Percentiles rank a stretch among this genome's conserved stretches.
Conservation (phyloP, 176 grass and related monocot species). For the Pontederia paniculata region DNA sequence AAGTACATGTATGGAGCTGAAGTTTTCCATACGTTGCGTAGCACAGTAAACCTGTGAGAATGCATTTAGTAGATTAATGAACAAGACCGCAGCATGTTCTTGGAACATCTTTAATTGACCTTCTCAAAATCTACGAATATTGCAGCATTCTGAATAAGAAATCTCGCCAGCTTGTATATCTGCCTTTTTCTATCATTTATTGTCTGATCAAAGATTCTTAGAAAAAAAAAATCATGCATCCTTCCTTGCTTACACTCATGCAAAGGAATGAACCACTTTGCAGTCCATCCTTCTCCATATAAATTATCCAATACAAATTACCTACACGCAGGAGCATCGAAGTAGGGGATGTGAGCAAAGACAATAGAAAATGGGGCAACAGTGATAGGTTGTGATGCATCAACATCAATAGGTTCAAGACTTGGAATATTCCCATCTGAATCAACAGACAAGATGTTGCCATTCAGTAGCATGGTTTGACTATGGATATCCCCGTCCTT, state of each 20-base stretch:
- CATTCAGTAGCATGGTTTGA: conserved; percentile 66
- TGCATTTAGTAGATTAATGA: no score
- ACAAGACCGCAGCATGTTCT: no score
- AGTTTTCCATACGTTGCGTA: no score
- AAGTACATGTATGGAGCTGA: no score
- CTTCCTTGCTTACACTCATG: not conserved
- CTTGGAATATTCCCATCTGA: conserved; percentile 40
- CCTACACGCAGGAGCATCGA: conserved; percentile 34
- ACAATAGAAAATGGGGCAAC: conserved; percentile 46
- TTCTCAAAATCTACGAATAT: no score
- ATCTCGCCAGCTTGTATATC: no score
- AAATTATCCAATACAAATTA: conserved; percentile 13
- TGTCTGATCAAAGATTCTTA: not conserved
- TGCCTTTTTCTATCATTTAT: not conserved
- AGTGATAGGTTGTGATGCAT: conserved; percentile 22
- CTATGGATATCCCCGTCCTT: conserved; percentile 41
- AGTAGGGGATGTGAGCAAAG: conserved; percentile 38
- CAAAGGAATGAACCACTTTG: not conserved
- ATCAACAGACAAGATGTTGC: conserved; percentile 33
- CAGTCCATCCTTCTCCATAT: not conserved
- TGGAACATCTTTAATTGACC: no score
- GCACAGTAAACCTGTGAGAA: no score
- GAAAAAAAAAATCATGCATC: conserved; percentile 1
- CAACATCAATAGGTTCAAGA: conserved; percentile 23
- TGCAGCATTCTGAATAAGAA: no score